Conservation (phyloP, 2,329 filamentous ascomycete genomes). For the Alternaria sp. region DNA sequence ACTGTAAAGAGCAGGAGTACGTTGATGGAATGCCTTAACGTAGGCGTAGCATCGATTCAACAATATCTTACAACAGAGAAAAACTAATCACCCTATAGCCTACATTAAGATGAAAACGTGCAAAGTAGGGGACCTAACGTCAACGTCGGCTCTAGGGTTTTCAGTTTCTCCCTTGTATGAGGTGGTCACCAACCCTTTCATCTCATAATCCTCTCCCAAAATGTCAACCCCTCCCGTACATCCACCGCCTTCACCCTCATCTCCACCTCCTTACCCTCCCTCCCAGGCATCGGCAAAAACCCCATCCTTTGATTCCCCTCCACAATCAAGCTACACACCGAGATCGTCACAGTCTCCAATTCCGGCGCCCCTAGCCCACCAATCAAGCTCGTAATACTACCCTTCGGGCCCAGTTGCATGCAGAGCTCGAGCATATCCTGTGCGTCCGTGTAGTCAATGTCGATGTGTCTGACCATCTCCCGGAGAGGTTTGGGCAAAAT, state of each 20-base stretch:
- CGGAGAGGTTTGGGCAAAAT: fast-evolving
- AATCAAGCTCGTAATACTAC: neutral
- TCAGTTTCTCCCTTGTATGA: neutral
- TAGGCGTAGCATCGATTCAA: neutral
- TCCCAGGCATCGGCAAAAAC: neutral
- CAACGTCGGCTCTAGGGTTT: neutral
- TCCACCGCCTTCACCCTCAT: neutral
- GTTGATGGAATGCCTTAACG: neutral
- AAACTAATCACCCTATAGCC: neutral
- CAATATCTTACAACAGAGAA: neutral
- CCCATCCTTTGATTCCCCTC: neutral
- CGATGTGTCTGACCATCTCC: neutral
- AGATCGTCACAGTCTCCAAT: neutral
- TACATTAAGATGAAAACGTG: neutral
- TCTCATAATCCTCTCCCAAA: neutral
- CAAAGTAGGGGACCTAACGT: neutral
- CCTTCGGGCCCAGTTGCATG: neutral
- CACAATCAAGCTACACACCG: neutral
- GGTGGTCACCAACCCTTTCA: neutral
- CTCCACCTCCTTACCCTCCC: neutral
- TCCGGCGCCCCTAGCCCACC: neutral
- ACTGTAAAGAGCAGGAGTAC: neutral
- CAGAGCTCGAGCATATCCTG: neutral
- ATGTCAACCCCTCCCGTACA: neutral
- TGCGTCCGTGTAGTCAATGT: neutral